phyloP scores from a whole-genome alignment of 164 flowering plant genomes.

The Taxillus chinensis region DNA sequence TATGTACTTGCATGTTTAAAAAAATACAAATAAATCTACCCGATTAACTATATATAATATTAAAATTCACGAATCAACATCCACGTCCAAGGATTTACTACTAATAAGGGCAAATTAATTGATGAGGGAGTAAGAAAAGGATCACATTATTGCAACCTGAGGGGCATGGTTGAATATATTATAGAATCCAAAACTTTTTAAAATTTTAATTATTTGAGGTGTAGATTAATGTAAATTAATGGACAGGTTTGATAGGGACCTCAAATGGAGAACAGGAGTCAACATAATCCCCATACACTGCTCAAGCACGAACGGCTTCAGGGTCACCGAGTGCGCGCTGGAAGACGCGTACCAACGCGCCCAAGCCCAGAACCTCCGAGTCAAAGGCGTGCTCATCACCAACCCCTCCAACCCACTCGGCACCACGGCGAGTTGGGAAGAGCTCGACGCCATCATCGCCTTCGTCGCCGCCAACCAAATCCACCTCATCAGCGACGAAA shows the following conservation, averaged over 20 bases:
- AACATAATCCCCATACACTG: conserved; percentile 31
- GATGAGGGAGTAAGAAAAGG: no score
- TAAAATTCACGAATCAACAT: no score
- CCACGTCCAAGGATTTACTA: no score
- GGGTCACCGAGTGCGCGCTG: conserved; percentile 22
- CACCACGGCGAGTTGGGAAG: conserved; percentile 18
- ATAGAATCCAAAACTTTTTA: no score
- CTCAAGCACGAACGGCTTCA: conserved; percentile 23
- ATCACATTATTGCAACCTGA: no score
- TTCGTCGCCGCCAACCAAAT: conserved; percentile 16
- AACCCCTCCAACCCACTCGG: conserved; percentile 39
- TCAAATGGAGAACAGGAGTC: conserved; percentile 32
- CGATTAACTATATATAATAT: no score
- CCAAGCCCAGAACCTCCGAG: conserved; percentile 18
- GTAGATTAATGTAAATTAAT: no score
- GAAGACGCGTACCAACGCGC: conserved; percentile 28
- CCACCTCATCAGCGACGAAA: conserved; percentile 33
- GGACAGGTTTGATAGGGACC: conserved; percentile 32
- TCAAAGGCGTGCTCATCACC: conserved; percentile 30
- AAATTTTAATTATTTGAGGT: no score
- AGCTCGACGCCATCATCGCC: conserved; percentile 21
- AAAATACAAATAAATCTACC: no score
- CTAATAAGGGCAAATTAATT: no score
- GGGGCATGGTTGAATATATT: no score
- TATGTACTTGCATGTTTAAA: no score